phyloP scores from a whole-genome alignment of 106 monocot genomes.

The Gastrodia elata region DNA sequence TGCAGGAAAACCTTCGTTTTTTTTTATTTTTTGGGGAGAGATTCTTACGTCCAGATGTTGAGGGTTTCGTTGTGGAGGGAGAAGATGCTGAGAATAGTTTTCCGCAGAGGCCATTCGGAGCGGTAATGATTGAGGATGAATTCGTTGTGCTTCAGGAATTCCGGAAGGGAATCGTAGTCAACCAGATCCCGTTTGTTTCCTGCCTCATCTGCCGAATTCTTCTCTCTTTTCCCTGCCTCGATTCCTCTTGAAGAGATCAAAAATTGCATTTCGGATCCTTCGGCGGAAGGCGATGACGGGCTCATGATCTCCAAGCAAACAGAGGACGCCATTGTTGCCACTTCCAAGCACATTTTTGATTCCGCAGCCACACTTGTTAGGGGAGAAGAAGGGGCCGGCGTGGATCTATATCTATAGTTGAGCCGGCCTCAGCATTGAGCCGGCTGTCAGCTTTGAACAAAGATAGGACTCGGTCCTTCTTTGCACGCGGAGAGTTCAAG shows the following conservation, averaged over 20 bases:
- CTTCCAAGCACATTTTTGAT: slow-evolving; percentile 6
- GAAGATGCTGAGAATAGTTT: slow-evolving; percentile 62
- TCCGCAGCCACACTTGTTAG: not conserved
- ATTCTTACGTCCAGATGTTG: slow-evolving; percentile 77
- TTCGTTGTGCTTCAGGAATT: slow-evolving; percentile 71
- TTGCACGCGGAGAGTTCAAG: not conserved
- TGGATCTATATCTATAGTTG: slow-evolving; percentile 1
- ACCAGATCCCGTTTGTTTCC: slow-evolving; percentile 35
- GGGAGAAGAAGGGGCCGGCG: not conserved
- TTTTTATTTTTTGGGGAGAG: not conserved
- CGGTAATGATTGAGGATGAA: slow-evolving; percentile 58
- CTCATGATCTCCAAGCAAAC: slow-evolving; percentile 4
- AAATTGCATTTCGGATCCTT: not conserved
- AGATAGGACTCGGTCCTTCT: not conserved
- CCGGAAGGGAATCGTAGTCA: slow-evolving; percentile 40
- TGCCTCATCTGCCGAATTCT: not conserved
- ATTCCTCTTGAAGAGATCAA: not conserved
- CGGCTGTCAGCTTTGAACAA: not conserved
- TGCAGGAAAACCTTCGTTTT: too few species aligned
- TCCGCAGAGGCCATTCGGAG: slow-evolving; percentile 61
- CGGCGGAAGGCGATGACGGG: not conserved
- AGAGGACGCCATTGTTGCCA: slow-evolving; percentile 5
- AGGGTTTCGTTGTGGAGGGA: slow-evolving; percentile 79
- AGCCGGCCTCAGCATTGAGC: too few species aligned
- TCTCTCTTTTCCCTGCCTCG: slow-evolving; percentile 2